These are phyloP conservation scores for Rutstroemia sp. DNA, from an alignment of 2,329 filamentous ascomycete species.

Conservation along the genomic window DNA sequence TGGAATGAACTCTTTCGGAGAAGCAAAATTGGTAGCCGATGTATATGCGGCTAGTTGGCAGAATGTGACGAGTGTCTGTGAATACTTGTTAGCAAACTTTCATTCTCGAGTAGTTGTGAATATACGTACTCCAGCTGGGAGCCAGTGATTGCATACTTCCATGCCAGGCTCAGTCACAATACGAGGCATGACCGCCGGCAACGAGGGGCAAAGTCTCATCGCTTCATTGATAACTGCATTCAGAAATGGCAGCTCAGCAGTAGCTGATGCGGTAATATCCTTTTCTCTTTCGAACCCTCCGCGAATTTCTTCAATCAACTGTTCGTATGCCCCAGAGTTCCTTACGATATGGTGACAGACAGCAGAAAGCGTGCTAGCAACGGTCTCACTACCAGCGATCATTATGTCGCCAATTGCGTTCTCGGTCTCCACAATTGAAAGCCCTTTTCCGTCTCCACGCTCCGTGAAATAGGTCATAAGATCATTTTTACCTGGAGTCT, in stretches of 20 bases:
- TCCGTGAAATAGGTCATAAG: background rate
- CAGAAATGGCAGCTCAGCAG: background rate
- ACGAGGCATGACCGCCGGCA: background rate
- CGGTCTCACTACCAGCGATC: background rate
- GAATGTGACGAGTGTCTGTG: background rate
- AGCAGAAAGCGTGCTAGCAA: background rate
- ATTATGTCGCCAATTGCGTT: background rate
- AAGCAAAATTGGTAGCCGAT: conserved; percentile 2
- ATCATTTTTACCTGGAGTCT: background rate
- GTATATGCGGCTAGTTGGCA: conserved; percentile 4
- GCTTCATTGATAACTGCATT: background rate
- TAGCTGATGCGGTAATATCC: background rate
- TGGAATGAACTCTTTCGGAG: conserved; percentile 13
- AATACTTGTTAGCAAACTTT: background rate
- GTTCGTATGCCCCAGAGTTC: background rate
- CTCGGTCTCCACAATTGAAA: background rate
- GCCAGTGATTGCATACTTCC: background rate
- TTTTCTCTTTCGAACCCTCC: background rate
- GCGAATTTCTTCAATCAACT: background rate
- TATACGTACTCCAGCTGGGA: background rate
- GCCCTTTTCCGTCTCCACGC: background rate
- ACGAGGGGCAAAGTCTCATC: background rate
- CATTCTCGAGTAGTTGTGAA: background rate
- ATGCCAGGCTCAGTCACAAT: background rate
- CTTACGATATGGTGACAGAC: background rate